Base-by-base conservation (phyloP, 2,329 filamentous ascomycete species). In the Cladophialophora exuberans region DNA sequence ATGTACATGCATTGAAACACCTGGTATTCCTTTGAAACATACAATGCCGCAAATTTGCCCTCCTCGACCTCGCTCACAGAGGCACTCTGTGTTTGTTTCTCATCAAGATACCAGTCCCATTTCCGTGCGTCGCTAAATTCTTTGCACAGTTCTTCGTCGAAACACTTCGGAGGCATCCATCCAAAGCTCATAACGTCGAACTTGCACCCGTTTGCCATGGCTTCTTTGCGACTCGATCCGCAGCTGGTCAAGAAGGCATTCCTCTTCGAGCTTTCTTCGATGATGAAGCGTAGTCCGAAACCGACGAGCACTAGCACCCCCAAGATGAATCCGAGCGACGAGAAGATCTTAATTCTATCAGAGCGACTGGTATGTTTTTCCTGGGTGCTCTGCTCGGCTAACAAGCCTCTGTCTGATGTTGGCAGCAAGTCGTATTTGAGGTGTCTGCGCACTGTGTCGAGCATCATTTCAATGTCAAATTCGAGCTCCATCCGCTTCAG, bases 41-140 rank as follows among this genome's bases (percentile, higher is more conserved):
- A 44, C 6, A 44, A 22, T 20, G 7, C 30, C 25, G 28, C 25
- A 17, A 17, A 17, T 18, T 7, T 44, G 13, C 42, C 42, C 20
- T 17, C 23, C 7, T 30, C 42, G n/a, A 44, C 23, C 42, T 44
- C 42, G 4, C n/a, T 28, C 15, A 6, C n/a, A 7, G 13, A 25
- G 6, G 30, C 42, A 2, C 22, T 10, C 42, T 44, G 22, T 10
- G 42, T 44, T n/a, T 28, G 1, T n/a, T 44, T 44, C 15, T 28
- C 42, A 11, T 44, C 25, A 3, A 30, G 13, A n/a, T 28, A 44
- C 42, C 42, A 44, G 9, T 44, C 42, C 42, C 42, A 44, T 15
- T 31, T 18, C 2, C 42, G 42, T 13, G 30, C 42, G 10, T 6
- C 30, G n/a, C 22, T 18, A 18, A 44, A 44, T 9, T 44, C 25